Base-by-base conservation (phyloP, 2,329 filamentous ascomycete genomes). In the Hymenoscyphus scutula region DNA sequence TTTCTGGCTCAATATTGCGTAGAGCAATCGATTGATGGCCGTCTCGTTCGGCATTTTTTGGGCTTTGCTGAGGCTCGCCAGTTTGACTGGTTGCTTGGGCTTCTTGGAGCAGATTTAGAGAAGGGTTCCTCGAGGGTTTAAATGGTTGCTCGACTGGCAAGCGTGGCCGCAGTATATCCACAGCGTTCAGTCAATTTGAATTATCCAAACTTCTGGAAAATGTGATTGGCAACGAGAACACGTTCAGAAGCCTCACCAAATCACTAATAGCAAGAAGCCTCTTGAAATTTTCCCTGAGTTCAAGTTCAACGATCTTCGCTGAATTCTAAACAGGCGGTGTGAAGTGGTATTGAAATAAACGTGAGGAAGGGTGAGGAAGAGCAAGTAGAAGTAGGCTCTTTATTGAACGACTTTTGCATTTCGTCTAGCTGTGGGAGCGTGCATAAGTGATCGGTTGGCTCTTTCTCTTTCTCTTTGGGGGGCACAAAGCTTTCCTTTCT, bases 1-100 rank as follows among this genome's bases (percentile, higher is more conserved):
- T 57, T 84, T 74, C 67, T 84, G 82, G 65, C 81, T 83, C 66
- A 84, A 74, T 58, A 84, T 84, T 25, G 79, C 77, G 69, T 82
- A 84, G n/a, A 83, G 75, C 63, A 84, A 82, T 45, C 79, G 80
- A 37, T 77, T 76, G 19, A 78, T 82, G 56, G 80, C 77, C 58
- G 74, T 77, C 64, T 84, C 82, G 5, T 76, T 79, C 30, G 80
- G 76, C 76, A 74, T 74, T 29, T 29, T 78, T 57, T 61, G 54
- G 62, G 70, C 74, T 61, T 77, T 76, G 63, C 77, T 74, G 30
- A 75, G 70, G 59, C 73, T 69, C 62, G 66, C 70, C 66, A 70
- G 60, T 41, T 67, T 71, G 65, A 63, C 53, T 55, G 38, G 29
- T 48, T 37, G 51, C 32, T 38, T 23, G 57, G 11, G 38, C 19